Percentiles rank a stretch among this genome's conserved stretches.
phyloP scores from a whole-genome alignment of 192 early-diverging fungal species.

The Coemansia erecta region DNA sequence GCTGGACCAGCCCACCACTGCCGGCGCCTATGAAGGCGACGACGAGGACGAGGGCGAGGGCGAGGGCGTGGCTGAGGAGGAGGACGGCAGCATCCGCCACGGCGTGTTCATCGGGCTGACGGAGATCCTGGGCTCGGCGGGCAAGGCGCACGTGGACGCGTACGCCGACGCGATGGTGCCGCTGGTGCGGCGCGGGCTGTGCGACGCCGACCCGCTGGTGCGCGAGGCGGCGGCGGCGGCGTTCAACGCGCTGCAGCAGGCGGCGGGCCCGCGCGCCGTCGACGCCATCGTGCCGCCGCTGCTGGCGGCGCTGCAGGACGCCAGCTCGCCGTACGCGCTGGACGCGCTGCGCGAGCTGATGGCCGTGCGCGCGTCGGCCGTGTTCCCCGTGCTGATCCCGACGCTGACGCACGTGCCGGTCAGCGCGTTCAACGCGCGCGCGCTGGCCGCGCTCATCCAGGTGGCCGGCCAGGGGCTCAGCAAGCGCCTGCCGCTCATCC shows the following conservation, averaged over 20 bases:
- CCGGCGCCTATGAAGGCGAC: conserved; percentile 7
- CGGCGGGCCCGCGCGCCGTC: conserved; percentile 87
- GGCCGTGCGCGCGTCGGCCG: conserved; percentile 93
- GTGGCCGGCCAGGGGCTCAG: conserved; percentile 83
- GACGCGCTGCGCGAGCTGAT: conserved; percentile 97
- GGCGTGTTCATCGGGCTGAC: conserved; percentile 92
- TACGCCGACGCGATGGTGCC: conserved; percentile 85
- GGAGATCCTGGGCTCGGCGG: conserved; percentile 87
- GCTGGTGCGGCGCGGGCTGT: conserved; percentile 77
- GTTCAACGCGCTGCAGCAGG: conserved; percentile 91
- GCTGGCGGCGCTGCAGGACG: conserved; percentile 68
- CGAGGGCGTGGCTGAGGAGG: conserved; percentile 40
- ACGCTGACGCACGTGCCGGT: conserved; percentile 88
- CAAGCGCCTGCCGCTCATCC: conserved; percentile 74
- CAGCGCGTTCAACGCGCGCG: conserved; percentile 87
- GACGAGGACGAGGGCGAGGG: conserved; percentile 14
- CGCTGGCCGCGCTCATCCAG: conserved; percentile 81
- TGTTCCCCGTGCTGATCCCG: conserved; percentile 98
- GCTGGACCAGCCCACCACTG: conserved; percentile 38
- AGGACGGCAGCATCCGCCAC: conserved; percentile 63
- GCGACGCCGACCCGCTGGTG: conserved; percentile 81
- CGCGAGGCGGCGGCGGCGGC: conserved; percentile 90
- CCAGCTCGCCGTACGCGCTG: conserved; percentile 65
- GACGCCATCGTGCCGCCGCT: conserved; percentile 90
- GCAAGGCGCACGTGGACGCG: conserved; percentile 74